Conservation (phyloP, 345 rosid species). For the Rhodomyrtus tomentosa region DNA sequence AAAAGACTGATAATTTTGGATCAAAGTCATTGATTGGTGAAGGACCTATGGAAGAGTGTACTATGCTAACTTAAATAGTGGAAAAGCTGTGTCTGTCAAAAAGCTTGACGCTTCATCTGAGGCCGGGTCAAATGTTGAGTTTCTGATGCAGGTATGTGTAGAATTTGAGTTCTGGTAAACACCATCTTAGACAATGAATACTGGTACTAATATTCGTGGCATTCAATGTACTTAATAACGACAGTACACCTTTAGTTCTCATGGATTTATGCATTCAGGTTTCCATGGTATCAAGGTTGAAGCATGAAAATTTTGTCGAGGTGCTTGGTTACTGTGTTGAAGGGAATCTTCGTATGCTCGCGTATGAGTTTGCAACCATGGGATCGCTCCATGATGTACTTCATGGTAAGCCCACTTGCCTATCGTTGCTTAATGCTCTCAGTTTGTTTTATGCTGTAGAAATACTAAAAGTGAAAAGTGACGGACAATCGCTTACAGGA, state of each 20-base stretch:
- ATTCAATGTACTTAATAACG: not conserved
- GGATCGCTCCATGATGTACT: slow-evolving; percentile 43
- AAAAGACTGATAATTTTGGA: slow-evolving; percentile 28
- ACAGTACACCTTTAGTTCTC: not conserved
- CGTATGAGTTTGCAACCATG: slow-evolving; percentile 43
- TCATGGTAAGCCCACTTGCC: slow-evolving; percentile 13
- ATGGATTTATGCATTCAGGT: slow-evolving; percentile 11
- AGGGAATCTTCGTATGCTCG: slow-evolving; percentile 31
- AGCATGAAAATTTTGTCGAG: slow-evolving; percentile 29
- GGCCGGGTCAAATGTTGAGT: slow-evolving; percentile 8
- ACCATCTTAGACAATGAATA: not conserved
- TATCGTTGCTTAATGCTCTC: not conserved
- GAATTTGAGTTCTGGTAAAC: not conserved
- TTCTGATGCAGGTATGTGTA: slow-evolving; percentile 7
- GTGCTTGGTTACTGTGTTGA: slow-evolving; percentile 34
- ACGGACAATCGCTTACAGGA: slow-evolving; percentile 6
- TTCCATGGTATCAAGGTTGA: slow-evolving; percentile 31
- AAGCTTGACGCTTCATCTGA: slow-evolving; percentile 35
- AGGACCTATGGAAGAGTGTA: slow-evolving; percentile 45
- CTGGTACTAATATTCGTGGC: not conserved
- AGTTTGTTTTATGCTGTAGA: not conserved
- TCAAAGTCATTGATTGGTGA: slow-evolving; percentile 47
- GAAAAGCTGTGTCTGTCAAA: slow-evolving; percentile 26
- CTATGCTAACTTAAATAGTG: slow-evolving; percentile 22
- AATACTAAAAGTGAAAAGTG: not conserved